Base-by-base conservation (phyloP, 129 eudicot genomes). In the Chrysanthemum makinoi region DNA sequence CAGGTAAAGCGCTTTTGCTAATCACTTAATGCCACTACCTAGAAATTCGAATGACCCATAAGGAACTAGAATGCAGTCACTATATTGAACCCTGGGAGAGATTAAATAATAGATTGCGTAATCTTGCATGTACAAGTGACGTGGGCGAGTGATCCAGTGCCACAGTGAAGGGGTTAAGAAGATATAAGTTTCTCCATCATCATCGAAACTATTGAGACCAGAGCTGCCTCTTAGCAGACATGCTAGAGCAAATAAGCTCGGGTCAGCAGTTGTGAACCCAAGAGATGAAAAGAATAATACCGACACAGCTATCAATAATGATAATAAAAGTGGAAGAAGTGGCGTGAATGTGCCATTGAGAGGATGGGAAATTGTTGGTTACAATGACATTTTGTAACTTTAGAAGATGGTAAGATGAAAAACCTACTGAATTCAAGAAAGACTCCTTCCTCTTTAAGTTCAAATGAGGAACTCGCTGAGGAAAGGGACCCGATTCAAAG, bases 321-420 rank as follows among this genome's bases (percentile, higher is more conserved):
- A 59, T 19, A 60, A 50, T 7, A 55, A 50, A 46, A 59, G 68
- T 58, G 72, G 71, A 51, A 75, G 53, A 15, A 20, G 69, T 43
- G 64, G 68, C 15, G 14, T 58, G 66, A 84, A 75, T 68, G 75
- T 76, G 62, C 65, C 88, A 46, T 85, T 79, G 48, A 85, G 72
- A 75, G 96, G 91, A 54, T 83, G 98, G 78, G 96, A 93, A 75
- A 93, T 93, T 39, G 72, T 93, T 74, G 98, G 95, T 22, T 93
- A 93, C 78, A 96, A 93, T 87, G 98, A 93, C 82, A 83, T 93
- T 44, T 75, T 92, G 86, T 92, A 50, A 77, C 15, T 59, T 13
- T 13, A 44, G 22, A 26, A 46, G 18, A 22, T 17, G 24, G 10
- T n/a, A 49, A 35, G 52, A 17, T 52, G 22, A 16, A 28, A 30